A percentile compares a stretch with the other conserved stretches of the same genome.
phyloP scores from a whole-genome alignment of 164 flowering plant genomes.

The Sedum album region DNA sequence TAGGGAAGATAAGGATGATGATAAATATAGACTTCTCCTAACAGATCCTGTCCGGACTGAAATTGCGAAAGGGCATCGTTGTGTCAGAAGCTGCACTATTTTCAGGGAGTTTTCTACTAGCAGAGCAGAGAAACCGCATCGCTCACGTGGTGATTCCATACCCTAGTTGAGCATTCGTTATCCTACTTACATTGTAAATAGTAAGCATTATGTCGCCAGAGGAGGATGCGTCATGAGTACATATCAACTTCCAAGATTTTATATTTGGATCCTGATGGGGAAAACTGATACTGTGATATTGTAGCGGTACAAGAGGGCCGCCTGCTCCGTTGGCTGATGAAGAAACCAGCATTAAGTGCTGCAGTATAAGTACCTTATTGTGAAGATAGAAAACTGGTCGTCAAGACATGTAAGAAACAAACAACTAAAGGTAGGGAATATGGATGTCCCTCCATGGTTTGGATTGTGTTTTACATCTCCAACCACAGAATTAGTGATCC shows the following conservation, averaged over 20 bases:
- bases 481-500: too few species aligned
- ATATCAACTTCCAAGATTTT: background rate
- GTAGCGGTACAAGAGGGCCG: background rate
- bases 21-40: slow-evolving; percentile 40
- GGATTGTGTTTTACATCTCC: too few species aligned
- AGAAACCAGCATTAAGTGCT: background rate
- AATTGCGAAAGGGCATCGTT: slow-evolving; percentile 9
- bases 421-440: background rate
- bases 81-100: slow-evolving; percentile 36
- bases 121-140: background rate
- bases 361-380: background rate
- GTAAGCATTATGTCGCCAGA: background rate
- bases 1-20: slow-evolving; percentile 17
- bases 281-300: background rate
- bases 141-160: background rate
- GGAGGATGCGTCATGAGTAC: background rate
- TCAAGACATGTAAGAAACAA: background rate
- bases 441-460: too few species aligned
- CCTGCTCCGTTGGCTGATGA: background rate
- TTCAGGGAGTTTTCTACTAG: slow-evolving; percentile 27
- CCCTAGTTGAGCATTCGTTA: background rate
- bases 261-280: background rate
- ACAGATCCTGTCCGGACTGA: slow-evolving; percentile 19
- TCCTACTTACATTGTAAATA: too few species aligned
- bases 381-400: background rate